phyloP scores from a whole-genome alignment of 2,329 filamentous ascomycete genomes.

The Boeremia exigua region DNA sequence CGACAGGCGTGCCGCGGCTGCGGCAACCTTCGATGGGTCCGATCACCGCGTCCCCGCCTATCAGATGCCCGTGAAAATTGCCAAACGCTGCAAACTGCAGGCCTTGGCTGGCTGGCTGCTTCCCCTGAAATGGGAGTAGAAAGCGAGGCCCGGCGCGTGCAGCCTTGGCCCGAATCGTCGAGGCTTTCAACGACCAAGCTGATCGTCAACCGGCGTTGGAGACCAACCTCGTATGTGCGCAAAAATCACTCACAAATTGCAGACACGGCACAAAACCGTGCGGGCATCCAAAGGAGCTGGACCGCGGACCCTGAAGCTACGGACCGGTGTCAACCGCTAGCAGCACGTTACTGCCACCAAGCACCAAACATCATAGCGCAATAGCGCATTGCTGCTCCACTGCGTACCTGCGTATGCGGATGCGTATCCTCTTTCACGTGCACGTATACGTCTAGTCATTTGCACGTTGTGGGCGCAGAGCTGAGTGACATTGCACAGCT shows the following conservation, averaged over 20 bases:
- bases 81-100: no score
- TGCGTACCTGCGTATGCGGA: conserved; percentile 10
- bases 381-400: neutral
- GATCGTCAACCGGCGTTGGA: neutral
- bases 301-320: no score
- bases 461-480: neutral
- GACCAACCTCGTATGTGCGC: neutral
- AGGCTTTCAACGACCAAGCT: neutral
- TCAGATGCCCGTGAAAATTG: neutral
- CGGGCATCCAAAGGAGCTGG: conserved; percentile 38
- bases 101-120: neutral
- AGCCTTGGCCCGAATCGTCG: conserved; percentile 1
- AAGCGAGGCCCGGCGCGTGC: conserved; percentile 1
- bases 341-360: neutral
- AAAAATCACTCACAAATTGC: conserved; percentile 2
- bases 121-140: conserved; percentile 3
- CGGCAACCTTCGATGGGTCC: conserved; percentile 3
- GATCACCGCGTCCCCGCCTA: conserved; percentile 1
- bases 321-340: neutral
- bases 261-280: neutral
- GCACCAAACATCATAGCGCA: neutral
- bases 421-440: neutral
- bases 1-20: neutral
- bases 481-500: conserved; percentile 1
- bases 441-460: neutral